Base-by-base conservation (phyloP, 2,329 filamentous ascomycete genomes). In the Neopestalotiopsis rosae region DNA sequence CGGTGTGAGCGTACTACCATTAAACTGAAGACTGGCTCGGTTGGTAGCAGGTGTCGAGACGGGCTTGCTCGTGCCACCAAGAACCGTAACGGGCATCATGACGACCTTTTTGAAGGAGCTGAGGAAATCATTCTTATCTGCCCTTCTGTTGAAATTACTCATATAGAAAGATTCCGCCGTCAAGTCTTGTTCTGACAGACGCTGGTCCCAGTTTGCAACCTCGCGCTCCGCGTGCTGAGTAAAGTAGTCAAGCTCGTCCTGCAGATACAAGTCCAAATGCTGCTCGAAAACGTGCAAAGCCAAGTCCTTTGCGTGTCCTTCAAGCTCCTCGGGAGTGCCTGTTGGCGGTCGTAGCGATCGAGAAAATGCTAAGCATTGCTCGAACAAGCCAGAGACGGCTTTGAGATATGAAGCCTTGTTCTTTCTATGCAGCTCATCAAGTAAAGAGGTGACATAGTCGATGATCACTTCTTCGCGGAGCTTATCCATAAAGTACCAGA, bases 21-120 rank as follows among this genome's bases (percentile, higher is more conserved):
- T 56, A 2, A 72, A 71, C 20, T 76, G 74, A 32, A 76, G 68
- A 10, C 74, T 72, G 69, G 77, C 69, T 63, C 78, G 76, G 67
- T 79, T 79, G 42, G 76, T 65, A 65, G 76, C 65, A 30, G 74
- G 65, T 28, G 77, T 49, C 71, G 72, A 67, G 9, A 79, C 69
- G 0, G 83, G 77, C 67, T 83, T 86, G n/a, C 34, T 52, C 12
- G 61, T 30, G 45, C 80, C 81, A 70, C 82, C 86, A 76, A 98
- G 84, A 9, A 94, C 95, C 66, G 94, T 97, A 63, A 99, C 95
- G 2, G 96, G 96, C 91, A 97, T 97, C 95, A 99, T 98, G 72
- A 99, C 93, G 9, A 99, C 96, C 80, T 98, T 98, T 78, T 94
- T 98, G 85, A 99, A 99, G 0, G 95, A 97, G 61, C 91, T 96